phyloP scores from a whole-genome alignment of 495 filamentous ascomycete genomes.

The Daldinia decipiens region DNA sequence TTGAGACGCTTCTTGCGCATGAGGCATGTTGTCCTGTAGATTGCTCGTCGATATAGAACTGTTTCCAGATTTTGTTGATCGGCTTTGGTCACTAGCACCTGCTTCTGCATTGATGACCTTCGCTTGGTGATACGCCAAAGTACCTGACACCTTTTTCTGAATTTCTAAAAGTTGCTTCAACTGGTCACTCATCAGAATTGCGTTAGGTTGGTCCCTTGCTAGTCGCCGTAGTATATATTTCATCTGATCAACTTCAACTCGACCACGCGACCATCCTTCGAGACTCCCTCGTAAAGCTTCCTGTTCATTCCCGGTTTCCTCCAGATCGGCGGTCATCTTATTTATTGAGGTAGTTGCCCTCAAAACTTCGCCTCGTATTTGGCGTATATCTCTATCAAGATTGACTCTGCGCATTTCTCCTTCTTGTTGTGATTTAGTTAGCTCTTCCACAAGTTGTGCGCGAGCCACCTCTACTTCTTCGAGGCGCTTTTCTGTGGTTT shows the following conservation, averaged over 20 bases:
- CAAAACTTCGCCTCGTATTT: slow-evolving; percentile 29
- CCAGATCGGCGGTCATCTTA: slow-evolving; percentile 19
- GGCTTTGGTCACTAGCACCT: not conserved
- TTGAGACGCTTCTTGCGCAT: slow-evolving; percentile 8
- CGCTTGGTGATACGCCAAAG: slow-evolving; percentile 36
- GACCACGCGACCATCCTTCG: slow-evolving; percentile 43
- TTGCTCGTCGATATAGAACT: not conserved
- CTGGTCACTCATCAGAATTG: slow-evolving; percentile 30
- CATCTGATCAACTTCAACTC: slow-evolving; percentile 39
- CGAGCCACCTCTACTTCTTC: slow-evolving; percentile 30
- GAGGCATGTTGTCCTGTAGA: not conserved
- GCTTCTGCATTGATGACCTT: slow-evolving; percentile 12
- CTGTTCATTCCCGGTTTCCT: slow-evolving; percentile 28
- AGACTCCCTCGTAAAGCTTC: slow-evolving; percentile 30
- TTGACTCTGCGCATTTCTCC: slow-evolving; percentile 15
- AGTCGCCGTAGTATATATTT: slow-evolving; percentile 38
- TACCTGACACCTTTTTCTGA: slow-evolving; percentile 41
- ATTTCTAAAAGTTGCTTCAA: slow-evolving; percentile 36
- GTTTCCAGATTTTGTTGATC: not conserved
- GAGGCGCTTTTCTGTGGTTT: slow-evolving; percentile 30
- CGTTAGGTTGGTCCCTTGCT: slow-evolving; percentile 31
- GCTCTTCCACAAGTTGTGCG: slow-evolving; percentile 37
- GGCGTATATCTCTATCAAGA: slow-evolving; percentile 27
- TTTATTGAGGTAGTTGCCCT: slow-evolving; percentile 15
- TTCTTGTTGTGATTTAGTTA: slow-evolving; percentile 29